Conservation (phyloP, 2,329 filamentous ascomycete genomes). For the Aspergillus terreus region DNA sequence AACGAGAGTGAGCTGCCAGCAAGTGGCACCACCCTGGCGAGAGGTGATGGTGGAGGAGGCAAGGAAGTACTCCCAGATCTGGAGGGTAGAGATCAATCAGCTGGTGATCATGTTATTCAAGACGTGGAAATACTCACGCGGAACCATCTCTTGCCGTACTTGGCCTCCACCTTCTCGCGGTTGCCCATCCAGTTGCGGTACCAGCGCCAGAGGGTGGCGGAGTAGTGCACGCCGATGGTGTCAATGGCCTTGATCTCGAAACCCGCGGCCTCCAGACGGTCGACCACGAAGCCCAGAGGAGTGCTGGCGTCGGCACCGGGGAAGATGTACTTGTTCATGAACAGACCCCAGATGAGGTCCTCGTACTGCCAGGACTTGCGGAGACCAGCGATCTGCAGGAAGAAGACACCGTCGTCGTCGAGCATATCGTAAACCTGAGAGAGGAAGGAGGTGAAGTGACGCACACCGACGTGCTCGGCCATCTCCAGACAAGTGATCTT, state of each 20-base stretch:
- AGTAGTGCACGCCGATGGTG: slow-evolving; percentile 95
- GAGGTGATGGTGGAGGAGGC: slow-evolving; percentile 80
- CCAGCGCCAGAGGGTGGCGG: slow-evolving; percentile 94
- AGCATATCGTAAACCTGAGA: slow-evolving; percentile 92
- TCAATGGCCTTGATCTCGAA: slow-evolving; percentile 91
- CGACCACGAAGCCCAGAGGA: slow-evolving; percentile 81
- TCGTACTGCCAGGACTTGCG: slow-evolving; percentile 97
- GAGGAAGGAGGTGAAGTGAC: slow-evolving; percentile 77
- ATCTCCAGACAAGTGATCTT: slow-evolving; percentile 98
- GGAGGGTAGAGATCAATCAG: not conserved
- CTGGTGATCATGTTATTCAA: not conserved
- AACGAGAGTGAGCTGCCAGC: slow-evolving; percentile 80
- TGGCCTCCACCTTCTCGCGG: slow-evolving; percentile 84
- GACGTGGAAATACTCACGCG: slow-evolving; percentile 58
- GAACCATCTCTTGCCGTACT: slow-evolving; percentile 95
- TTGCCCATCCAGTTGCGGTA: slow-evolving; percentile 98
- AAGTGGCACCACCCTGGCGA: slow-evolving; percentile 77
- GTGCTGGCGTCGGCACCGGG: slow-evolving; percentile 94
- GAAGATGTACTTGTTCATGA: slow-evolving; percentile 99
- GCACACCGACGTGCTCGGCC: slow-evolving; percentile 96
- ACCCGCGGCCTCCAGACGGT: slow-evolving; percentile 78
- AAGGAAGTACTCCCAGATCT: slow-evolving; percentile 92
- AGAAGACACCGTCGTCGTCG: slow-evolving; percentile 92
- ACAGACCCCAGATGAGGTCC: slow-evolving; percentile 95
- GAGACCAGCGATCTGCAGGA: slow-evolving; percentile 91